Evolutionary conservation across 1,284 basidiomycete species (phyloP), one percentile per base, ranked within the genome.

Genomic region (Dichomitus squalens): DNA sequence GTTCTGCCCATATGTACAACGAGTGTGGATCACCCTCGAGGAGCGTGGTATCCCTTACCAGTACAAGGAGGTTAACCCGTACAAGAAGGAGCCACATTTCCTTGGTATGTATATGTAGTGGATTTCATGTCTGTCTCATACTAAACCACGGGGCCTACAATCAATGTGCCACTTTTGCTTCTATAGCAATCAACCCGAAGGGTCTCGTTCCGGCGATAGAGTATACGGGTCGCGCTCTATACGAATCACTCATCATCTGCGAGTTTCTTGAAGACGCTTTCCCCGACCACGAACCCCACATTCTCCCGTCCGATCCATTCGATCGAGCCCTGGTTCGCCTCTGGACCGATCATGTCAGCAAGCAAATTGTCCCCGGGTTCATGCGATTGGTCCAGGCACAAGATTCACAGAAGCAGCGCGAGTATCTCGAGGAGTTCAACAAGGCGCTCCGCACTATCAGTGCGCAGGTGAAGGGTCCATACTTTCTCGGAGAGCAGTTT

Each of bases 1-100:
- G 84, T 89, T 89, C 70, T 88, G 87, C 64, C 87, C 87, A 1
- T 90, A 78, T 60, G 85, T 85, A 6, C 86, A 88, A 63, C 75
- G 87, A n/a, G 76, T 75, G 2, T 90, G 87, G 88, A 84, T 88
- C 47, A 70, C 79, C 0, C 75, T 90, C n/a, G 87, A 89, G 64
- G 85, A 87, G 64, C 81, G 78, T 58, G 78, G 79, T 0, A 82
- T 87, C 31, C 81, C 81, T 1, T 88, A 88, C 66, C 83, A 86
- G 61, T 86, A 85, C 67, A 79, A 79, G 59, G 83, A 89, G 68
- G 80, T 87, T 18, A 88, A 90, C 66, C 86, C 86, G 0, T 89
- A 89, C 75, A 82, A 83, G 72, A 88, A 89, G 65, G 86, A 87
- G 59, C 74, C 80, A 31, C 77, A 83, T 46, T 84, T 88, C 66